These are phyloP conservation scores for Paramecium caudatum DNA, from an alignment of 73 alveolate species.

Conservation along the genomic window DNA sequence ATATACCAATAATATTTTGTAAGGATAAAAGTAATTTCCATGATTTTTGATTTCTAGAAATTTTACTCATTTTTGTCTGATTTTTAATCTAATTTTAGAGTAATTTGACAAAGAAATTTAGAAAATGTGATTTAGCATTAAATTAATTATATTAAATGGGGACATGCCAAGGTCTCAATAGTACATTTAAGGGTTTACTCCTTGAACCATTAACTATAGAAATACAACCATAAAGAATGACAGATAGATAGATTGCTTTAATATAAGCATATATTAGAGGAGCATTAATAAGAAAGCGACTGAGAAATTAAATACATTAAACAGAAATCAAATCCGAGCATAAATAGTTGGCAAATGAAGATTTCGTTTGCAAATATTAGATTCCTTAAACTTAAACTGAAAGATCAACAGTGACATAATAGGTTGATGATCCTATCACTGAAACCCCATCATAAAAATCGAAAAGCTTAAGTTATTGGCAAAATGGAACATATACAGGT, in stretches of 20 bases:
- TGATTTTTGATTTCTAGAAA: no score
- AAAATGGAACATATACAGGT: neutral
- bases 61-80: no score
- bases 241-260: neutral
- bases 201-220: no score
- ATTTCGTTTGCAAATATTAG: neutral
- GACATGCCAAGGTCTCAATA: no score
- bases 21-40: no score
- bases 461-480: neutral
- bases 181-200: no score
- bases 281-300: neutral
- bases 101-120: no score
- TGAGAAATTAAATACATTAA: neutral
- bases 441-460: neutral
- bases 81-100: no score
- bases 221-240: neutral
- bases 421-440: neutral
- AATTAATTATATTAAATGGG: no score
- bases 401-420: constrained; percentile 27
- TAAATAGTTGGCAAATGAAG: neutral
- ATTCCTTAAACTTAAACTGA: neutral
- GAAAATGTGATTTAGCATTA: no score
- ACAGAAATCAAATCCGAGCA: neutral
- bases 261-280: constrained; percentile 22
- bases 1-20: no score